phyloP scores from a whole-genome alignment of 768 basidiomycete genomes.

The Saitozyma podzolica region DNA sequence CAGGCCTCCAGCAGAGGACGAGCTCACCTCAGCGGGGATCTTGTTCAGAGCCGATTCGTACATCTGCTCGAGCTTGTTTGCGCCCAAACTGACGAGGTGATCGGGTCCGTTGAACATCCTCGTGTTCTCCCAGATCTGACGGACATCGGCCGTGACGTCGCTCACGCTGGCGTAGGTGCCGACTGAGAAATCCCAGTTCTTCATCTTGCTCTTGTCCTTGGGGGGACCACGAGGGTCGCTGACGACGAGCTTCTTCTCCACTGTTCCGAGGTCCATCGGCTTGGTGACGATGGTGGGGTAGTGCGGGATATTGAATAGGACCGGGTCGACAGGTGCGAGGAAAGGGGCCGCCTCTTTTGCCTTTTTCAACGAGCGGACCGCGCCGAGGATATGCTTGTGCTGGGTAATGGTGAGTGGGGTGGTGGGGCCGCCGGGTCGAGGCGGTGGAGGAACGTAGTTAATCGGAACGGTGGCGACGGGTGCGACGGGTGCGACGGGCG shows the following conservation, averaged over 20 bases:
- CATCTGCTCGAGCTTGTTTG: conserved; percentile 73
- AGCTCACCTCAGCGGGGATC: conserved; percentile 75
- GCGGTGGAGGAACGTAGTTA: conserved; percentile 41
- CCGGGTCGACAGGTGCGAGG: conserved; percentile 80
- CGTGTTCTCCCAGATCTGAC: conserved; percentile 84
- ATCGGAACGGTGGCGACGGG: conserved; percentile 22
- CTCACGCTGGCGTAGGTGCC: conserved; percentile 66
- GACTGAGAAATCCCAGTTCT: conserved; percentile 43
- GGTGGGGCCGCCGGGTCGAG: conserved; percentile 41
- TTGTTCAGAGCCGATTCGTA: conserved; percentile 88
- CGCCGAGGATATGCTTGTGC: conserved; percentile 73
- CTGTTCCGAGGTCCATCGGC: conserved; percentile 92
- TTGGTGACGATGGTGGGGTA: conserved; percentile 81
- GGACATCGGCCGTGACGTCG: conserved; percentile 81
- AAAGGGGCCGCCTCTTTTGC: conserved; percentile 80
- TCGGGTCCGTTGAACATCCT: conserved; percentile 90
- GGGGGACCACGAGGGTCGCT: conserved; percentile 72
- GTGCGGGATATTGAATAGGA: conserved; percentile 70
- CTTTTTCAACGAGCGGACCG: conserved; percentile 80
- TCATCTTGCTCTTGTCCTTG: conserved; percentile 45
- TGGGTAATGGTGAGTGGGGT: conserved; percentile 65
- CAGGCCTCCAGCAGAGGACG: not conserved
- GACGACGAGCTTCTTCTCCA: conserved; percentile 79
- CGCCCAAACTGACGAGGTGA: conserved; percentile 75
- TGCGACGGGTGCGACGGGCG: conserved; percentile 18